Conservation (phyloP, 2,329 filamentous ascomycete species). For the Magnaporthiopsis rhizophila region DNA sequence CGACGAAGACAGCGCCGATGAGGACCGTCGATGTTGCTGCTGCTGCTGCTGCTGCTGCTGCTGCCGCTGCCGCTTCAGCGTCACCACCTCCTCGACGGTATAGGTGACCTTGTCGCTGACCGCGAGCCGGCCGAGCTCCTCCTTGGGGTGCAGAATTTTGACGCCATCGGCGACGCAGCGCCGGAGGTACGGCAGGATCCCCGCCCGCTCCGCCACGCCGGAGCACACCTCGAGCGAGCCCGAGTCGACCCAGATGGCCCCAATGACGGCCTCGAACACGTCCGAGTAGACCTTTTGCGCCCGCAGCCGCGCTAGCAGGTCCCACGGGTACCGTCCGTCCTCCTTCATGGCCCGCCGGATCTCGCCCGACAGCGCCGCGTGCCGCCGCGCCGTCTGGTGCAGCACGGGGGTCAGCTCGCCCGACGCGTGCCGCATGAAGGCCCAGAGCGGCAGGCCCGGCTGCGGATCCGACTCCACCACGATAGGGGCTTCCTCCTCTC, state of each 20-base stretch:
- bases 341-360: slow-evolving; percentile 43
- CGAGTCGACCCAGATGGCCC: slow-evolving; percentile 77
- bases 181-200: slow-evolving; percentile 55
- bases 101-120: slow-evolving; percentile 47
- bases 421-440: slow-evolving; percentile 57
- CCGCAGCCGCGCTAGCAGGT: slow-evolving; percentile 54
- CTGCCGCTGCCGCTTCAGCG: background rate
- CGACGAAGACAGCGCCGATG: background rate
- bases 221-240: slow-evolving; percentile 54
- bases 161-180: slow-evolving; percentile 53
- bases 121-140: slow-evolving; percentile 55
- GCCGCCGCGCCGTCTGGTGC: slow-evolving; percentile 30
- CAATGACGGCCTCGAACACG: slow-evolving; percentile 71
- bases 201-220: slow-evolving; percentile 52
- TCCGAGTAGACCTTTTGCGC: slow-evolving; percentile 77
- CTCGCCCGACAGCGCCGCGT: slow-evolving; percentile 35
- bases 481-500: background rate
- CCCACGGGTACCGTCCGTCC: slow-evolving; percentile 66
- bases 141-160: slow-evolving; percentile 56
- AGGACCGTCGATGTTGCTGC: background rate
- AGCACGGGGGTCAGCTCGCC: slow-evolving; percentile 31
- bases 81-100: slow-evolving; percentile 18
- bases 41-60: no score
- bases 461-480: slow-evolving; percentile 23
- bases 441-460: slow-evolving; percentile 48